phyloP scores from a whole-genome alignment of 2,329 filamentous ascomycete species.

The Fusarium algeriense region DNA sequence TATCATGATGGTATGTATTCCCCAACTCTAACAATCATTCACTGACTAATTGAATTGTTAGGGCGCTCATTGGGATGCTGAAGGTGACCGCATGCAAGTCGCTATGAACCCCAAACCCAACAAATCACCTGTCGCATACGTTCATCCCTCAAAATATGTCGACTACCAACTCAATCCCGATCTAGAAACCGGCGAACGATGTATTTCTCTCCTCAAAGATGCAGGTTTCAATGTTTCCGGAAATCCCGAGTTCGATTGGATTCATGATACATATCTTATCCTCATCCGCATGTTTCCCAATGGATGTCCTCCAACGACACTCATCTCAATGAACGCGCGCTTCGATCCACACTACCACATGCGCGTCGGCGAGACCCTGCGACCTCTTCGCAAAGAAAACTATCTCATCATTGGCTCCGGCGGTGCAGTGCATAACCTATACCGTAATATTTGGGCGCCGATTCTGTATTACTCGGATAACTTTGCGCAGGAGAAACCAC shows the following conservation, averaged over 20 bases:
- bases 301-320: slow-evolving; percentile 73
- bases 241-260: slow-evolving; percentile 74
- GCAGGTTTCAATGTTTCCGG: slow-evolving; percentile 65
- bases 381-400: slow-evolving; percentile 15
- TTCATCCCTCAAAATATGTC: slow-evolving; percentile 73
- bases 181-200: slow-evolving; percentile 62
- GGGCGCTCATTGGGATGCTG: slow-evolving; percentile 72
- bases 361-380: slow-evolving; percentile 33
- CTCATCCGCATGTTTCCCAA: slow-evolving; percentile 77
- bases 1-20: slow-evolving; percentile 34
- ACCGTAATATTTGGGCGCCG: slow-evolving; percentile 73
- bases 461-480: slow-evolving; percentile 61
- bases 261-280: slow-evolving; percentile 78
- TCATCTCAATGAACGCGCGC: slow-evolving; percentile 43
- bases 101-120: slow-evolving; percentile 69
- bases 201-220: slow-evolving; percentile 61
- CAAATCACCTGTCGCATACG: slow-evolving; percentile 75
- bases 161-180: slow-evolving; percentile 73
- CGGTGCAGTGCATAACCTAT: slow-evolving; percentile 78
- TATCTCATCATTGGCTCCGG: slow-evolving; percentile 68
- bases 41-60: neutral
- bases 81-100: slow-evolving; percentile 68
- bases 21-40: rapidly evolving
- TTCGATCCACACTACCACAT: slow-evolving; percentile 46
- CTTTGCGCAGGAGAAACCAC: slow-evolving; percentile 36